A percentile compares a stretch with the other conserved stretches of the same genome.
Evolutionary conservation across 2,329 filamentous ascomycete species (phyloP).

Genomic region (Colletotrichum australisinense): DNA sequence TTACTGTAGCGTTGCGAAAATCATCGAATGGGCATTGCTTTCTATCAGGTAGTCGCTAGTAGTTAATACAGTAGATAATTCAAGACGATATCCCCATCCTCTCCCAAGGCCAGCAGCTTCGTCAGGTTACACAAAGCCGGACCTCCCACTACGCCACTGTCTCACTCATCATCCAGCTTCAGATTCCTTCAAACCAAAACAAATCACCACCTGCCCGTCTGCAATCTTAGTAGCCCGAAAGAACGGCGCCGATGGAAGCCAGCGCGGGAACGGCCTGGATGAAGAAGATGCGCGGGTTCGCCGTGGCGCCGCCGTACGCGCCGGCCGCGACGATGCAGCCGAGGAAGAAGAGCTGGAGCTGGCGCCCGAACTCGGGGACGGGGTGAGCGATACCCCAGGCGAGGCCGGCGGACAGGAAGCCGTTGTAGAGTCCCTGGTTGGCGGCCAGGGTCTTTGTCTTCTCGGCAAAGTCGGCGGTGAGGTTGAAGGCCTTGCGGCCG

Average conservation of each 20-base stretch:
- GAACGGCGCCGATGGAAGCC: conserved; percentile 44
- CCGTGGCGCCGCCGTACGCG: conserved; percentile 56
- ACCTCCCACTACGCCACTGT: background rate
- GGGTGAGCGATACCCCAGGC: conserved; percentile 61
- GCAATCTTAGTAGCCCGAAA: conserved; percentile 38
- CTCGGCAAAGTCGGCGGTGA: conserved; percentile 57
- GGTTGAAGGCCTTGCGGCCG: conserved; percentile 56
- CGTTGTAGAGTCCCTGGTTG: conserved; percentile 66
- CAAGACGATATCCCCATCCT: background rate
- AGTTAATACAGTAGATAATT: background rate
- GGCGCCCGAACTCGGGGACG: conserved; percentile 50
- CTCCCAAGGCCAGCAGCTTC: background rate
- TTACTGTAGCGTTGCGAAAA: too few species aligned
- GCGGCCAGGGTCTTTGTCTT: conserved; percentile 57
- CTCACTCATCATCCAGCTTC: background rate
- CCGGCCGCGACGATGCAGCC: conserved; percentile 58
- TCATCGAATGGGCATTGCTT: background rate
- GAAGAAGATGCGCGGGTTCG: conserved; percentile 53
- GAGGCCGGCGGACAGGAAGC: conserved; percentile 62
- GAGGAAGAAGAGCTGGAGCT: conserved; percentile 61
- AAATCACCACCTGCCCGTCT: too few species aligned
- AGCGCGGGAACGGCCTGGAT: conserved; percentile 54
- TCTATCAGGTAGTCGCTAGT: background rate
- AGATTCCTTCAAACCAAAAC: background rate
- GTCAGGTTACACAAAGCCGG: background rate